These are phyloP conservation scores for Melaleuca alternifolia DNA, from an alignment of 345 rosid species.

Conservation along the genomic window DNA sequence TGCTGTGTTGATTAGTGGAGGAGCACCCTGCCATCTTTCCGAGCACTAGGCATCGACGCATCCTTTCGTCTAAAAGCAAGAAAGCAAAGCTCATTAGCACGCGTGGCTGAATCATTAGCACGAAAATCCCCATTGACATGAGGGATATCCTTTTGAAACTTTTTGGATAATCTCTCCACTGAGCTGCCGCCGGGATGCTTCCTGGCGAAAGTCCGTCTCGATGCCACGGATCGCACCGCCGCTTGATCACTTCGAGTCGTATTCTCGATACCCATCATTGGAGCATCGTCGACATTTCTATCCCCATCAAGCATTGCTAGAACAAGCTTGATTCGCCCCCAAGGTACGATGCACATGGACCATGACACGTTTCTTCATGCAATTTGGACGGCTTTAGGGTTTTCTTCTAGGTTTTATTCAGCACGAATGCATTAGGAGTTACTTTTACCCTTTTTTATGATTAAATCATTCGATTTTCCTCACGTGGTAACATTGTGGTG, in stretches of 20 bases:
- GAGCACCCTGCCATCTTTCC: neutral
- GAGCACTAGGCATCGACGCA: neutral
- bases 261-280: neutral
- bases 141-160: neutral
- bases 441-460: neutral
- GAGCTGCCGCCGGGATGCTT: neutral
- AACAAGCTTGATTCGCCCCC: neutral
- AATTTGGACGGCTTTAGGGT: neutral
- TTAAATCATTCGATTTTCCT: neutral
- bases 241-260: neutral
- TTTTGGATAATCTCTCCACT: neutral
- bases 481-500: accelerated
- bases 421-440: neutral
- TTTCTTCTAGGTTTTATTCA: neutral
- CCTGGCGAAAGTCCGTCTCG: neutral
- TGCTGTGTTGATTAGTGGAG: neutral
- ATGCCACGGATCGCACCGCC: neutral
- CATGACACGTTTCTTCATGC: neutral
- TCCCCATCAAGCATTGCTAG: neutral
- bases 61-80: neutral
- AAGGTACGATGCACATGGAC: neutral
- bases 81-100: neutral
- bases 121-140: neutral
- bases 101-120: neutral
- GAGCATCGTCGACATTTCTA: neutral